Evolutionary conservation across 371 early-diverging fungal species (phyloP).

Genomic region (Mortierella sp.): DNA sequence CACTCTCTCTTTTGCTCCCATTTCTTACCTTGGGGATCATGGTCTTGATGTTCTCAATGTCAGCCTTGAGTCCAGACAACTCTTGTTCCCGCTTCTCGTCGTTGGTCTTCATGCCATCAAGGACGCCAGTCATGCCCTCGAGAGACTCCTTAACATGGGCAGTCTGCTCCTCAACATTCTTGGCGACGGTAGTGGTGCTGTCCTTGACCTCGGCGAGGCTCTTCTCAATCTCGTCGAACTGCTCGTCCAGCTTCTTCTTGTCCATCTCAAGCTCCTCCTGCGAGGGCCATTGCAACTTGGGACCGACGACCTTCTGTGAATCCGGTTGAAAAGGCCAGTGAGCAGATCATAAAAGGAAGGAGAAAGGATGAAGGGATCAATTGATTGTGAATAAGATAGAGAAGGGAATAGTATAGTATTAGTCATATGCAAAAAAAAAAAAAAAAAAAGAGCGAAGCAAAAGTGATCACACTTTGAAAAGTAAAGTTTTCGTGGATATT

Average conservation of each 20-base stretch:
- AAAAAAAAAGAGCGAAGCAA: neutral
- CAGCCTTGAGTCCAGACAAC: slow-evolving; percentile 76
- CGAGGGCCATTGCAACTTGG: slow-evolving; percentile 78
- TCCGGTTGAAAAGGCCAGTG: neutral
- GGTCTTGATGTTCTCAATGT: slow-evolving; percentile 83
- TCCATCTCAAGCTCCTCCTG: slow-evolving; percentile 78
- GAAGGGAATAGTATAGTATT: neutral
- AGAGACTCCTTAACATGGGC: slow-evolving; percentile 81
- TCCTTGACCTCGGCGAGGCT: slow-evolving; percentile 79
- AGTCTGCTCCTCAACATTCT: slow-evolving; percentile 77
- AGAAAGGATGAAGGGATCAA: neutral
- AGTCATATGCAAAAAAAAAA: neutral
- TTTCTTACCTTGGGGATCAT: slow-evolving; percentile 83
- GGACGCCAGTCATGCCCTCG: slow-evolving; percentile 70
- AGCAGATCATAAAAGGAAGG: neutral
- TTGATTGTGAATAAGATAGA: too few relatives aligned
- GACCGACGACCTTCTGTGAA: slow-evolving; percentile 75
- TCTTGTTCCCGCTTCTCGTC: slow-evolving; percentile 82
- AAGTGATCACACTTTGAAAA: slow-evolving; percentile 7
- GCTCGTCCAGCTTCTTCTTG: slow-evolving; percentile 80
- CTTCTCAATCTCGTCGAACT: slow-evolving; percentile 79
- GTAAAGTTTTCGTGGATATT: slow-evolving; percentile 1
- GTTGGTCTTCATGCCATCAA: slow-evolving; percentile 78
- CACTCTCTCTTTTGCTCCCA: neutral
- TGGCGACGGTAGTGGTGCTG: slow-evolving; percentile 67